Percentiles rank a stretch among this genome's conserved stretches.
These are phyloP conservation scores for Pyronema domesticum DNA, from an alignment of 495 filamentous ascomycete genomes.

Conservation along the genomic window DNA sequence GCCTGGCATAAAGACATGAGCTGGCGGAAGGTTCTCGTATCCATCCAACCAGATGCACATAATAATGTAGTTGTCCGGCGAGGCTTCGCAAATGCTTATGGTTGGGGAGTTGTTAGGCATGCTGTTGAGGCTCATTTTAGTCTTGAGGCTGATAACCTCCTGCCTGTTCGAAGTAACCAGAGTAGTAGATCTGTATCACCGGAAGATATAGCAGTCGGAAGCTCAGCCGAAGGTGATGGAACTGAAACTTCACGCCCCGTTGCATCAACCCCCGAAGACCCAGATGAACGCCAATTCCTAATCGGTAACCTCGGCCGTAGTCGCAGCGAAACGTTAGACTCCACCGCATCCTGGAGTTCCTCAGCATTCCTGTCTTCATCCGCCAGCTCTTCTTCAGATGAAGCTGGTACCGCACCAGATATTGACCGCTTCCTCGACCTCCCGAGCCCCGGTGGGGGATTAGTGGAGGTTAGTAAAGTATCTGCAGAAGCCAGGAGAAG, in stretches of 20 bases:
- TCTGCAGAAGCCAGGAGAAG: not conserved
- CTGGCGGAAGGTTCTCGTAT: constrained; percentile 92
- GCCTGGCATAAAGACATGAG: constrained; percentile 79
- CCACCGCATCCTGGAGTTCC: not conserved
- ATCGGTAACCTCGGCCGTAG: not conserved
- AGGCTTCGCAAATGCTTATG: constrained; percentile 92
- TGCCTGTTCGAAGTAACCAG: not conserved
- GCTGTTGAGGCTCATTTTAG: constrained; percentile 85
- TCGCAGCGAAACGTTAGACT: not conserved
- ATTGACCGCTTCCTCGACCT: not conserved
- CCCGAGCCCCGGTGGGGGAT: not conserved
- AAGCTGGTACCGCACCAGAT: not conserved
- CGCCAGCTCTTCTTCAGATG: not conserved
- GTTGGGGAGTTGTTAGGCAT: constrained; percentile 92
- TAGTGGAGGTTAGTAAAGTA: not conserved
- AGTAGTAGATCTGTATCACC: not conserved
- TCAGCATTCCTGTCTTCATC: not conserved
- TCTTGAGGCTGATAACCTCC: constrained; percentile 26
- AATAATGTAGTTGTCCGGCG: constrained; percentile 95
- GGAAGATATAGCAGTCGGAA: too few relatives aligned
- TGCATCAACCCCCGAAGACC: not conserved
- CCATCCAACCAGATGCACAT: constrained; percentile 90
- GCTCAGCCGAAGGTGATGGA: too few relatives aligned
- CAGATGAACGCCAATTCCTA: not conserved
- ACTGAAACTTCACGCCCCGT: too few relatives aligned